Base-by-base conservation (phyloP, 257 asterid species). In the Penstemon newberryi region DNA sequence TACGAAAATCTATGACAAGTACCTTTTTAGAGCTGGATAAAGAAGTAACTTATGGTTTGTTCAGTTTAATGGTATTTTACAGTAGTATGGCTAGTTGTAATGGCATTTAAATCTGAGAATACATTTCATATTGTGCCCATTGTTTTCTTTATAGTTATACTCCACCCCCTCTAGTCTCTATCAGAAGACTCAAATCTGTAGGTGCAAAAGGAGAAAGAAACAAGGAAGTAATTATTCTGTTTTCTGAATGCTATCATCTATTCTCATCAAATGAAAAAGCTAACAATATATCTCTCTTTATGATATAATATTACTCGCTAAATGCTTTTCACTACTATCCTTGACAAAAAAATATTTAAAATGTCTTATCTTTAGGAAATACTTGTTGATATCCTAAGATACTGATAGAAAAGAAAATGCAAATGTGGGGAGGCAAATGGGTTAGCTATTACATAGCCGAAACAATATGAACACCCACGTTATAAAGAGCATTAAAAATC, bases 271-370 rank as follows among this genome's bases (percentile, higher is more conserved):
- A 46, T 3, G 10, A 46, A 7, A 46, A 46, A 46, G 52, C 33
- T 46, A 9, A 46, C 9, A 7, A 3, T 46, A 4, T 6, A 1
- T 46, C 52, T 46, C 12, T 46, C 4, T 46, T 7, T 46, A 46
- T 7, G 11, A 46, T 46, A 7, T 46, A 12, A 3, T 25, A 25
- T 25, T 25, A 25, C 33, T 25, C 33, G 33, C 33, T 25, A 4
- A 57, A 39, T 46, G 40, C 60, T 60, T 43, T 15, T 73, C 72
- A 6, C 63, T 60, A 18, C 37, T 53, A 44, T 67, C 58, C 64
- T 45, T 56, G 63, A 47, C 33, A 77, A 25, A 13, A 15, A 57
- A 50, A 4, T 3, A 56, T 73, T 7, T 44, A 37, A 45, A 64
- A 49, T 49, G 47, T 12, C 10, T 25, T 62, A 13, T 76, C 68